A percentile compares a stretch with the other conserved stretches of the same genome.
Evolutionary conservation across 441 rosid species (phyloP).

Genomic region (Macaranga tanarius): DNA sequence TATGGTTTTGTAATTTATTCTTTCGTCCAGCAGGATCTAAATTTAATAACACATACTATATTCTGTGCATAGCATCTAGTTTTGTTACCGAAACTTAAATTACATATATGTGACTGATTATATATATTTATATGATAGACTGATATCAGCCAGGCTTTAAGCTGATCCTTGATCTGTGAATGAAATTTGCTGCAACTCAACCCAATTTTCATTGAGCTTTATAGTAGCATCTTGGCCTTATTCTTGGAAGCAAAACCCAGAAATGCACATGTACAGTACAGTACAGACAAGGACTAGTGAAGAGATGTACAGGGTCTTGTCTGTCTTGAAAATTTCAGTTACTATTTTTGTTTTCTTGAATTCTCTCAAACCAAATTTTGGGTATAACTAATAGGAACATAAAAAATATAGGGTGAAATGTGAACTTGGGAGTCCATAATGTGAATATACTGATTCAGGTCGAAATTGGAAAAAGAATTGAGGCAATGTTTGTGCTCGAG

Average conservation of each 20-base stretch:
- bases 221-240: background rate
- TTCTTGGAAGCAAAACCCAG: background rate
- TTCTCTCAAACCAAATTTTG: too few species aligned
- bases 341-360: too few species aligned
- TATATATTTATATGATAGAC: background rate
- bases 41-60: background rate
- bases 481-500: background rate
- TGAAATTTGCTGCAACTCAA: background rate
- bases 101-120: background rate
- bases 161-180: too few species aligned
- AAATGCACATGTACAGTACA: too few species aligned
- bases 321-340: too few species aligned
- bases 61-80: background rate
- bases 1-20: too few species aligned
- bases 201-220: background rate
- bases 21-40: too few species aligned
- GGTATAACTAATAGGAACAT: too few species aligned
- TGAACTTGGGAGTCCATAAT: background rate
- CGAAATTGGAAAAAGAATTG: background rate
- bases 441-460: background rate
- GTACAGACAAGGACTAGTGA: too few species aligned
- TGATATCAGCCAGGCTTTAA: background rate
- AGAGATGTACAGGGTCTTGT: too few species aligned
- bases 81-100: background rate
- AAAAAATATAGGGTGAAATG: too few species aligned